These are phyloP conservation scores for Daldinia concentrica DNA, from an alignment of 495 filamentous ascomycete genomes.

Conservation along the genomic window DNA sequence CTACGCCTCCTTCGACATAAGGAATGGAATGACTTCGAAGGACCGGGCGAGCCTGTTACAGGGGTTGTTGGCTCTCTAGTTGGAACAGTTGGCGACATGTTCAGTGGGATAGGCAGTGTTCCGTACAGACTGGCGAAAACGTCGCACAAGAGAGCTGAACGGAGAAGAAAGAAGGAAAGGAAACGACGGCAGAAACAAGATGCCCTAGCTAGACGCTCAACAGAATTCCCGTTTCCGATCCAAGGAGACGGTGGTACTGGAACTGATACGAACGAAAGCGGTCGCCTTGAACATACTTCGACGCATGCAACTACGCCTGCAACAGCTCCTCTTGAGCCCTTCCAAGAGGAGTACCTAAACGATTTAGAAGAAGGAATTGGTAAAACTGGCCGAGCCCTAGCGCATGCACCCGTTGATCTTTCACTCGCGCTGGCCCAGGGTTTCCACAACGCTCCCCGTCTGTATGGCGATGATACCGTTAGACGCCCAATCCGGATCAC, in stretches of 20 bases:
- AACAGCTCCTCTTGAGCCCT: slow-evolving; percentile 24
- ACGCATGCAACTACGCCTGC: slow-evolving; percentile 18
- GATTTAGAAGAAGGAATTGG: slow-evolving; percentile 59
- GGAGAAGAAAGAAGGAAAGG: slow-evolving; percentile 52
- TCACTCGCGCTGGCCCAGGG: slow-evolving; percentile 79
- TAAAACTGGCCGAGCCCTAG: slow-evolving; percentile 59
- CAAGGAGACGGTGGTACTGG: slow-evolving; percentile 39
- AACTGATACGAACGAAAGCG: slow-evolving; percentile 47
- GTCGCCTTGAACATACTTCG: slow-evolving; percentile 5
- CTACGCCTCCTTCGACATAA: slow-evolving; percentile 72
- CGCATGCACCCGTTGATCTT: slow-evolving; percentile 70
- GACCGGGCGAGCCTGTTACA: slow-evolving; percentile 77
- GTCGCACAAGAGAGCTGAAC: slow-evolving; percentile 57
- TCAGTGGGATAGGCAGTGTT: slow-evolving; percentile 66
- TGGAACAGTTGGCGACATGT: slow-evolving; percentile 61
- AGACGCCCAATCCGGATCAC: slow-evolving; percentile 65
- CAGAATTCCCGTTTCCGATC: slow-evolving; percentile 41
- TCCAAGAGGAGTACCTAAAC: slow-evolving; percentile 47
- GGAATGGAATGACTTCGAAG: slow-evolving; percentile 84
- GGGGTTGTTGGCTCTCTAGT: slow-evolving; percentile 67
- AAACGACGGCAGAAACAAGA: slow-evolving; percentile 23
- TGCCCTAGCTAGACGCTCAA: slow-evolving; percentile 18
- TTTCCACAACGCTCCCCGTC: slow-evolving; percentile 82
- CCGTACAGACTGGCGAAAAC: slow-evolving; percentile 65
- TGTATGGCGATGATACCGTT: slow-evolving; percentile 71